These are phyloP conservation scores for Gnomoniopsis sp. DNA, from an alignment of 2,329 filamentous ascomycete species.

Conservation along the genomic window DNA sequence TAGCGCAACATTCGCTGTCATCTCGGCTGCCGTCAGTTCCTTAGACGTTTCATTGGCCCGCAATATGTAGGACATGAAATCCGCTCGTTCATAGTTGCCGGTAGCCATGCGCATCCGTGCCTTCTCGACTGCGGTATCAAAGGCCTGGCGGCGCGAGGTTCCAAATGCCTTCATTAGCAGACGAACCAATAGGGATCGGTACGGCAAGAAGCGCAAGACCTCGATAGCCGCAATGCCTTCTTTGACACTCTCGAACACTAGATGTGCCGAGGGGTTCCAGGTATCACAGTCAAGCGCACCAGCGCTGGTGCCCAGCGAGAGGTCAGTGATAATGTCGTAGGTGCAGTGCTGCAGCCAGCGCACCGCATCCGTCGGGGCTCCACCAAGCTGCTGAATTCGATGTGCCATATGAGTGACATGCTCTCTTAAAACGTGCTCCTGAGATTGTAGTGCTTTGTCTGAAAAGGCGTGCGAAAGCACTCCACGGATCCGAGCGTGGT, in stretches of 20 bases:
- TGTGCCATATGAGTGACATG: background rate
- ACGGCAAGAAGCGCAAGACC: background rate
- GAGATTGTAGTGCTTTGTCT: background rate
- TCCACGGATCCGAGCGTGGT: slow-evolving; percentile 1
- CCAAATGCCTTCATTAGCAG: background rate
- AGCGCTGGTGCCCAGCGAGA: slow-evolving; percentile 11
- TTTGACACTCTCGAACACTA: background rate
- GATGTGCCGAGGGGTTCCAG: background rate
- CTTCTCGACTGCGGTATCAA: background rate
- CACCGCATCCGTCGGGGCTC: slow-evolving; percentile 13
- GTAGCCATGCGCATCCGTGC: background rate
- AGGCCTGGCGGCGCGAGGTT: background rate
- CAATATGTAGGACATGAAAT: background rate
- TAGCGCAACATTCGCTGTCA: background rate
- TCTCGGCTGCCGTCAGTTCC: background rate
- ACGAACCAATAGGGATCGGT: background rate
- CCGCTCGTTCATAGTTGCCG: background rate
- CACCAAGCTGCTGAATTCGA: background rate
- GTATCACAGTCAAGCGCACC: background rate
- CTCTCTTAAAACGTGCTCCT: background rate
- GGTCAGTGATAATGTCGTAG: slow-evolving; percentile 28
- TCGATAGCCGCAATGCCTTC: background rate
- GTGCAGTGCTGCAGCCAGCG: slow-evolving; percentile 35
- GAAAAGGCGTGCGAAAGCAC: slow-evolving; percentile 1
- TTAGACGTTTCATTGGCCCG: background rate